Percentiles rank a stretch among this genome's conserved stretches.
Conservation (phyloP, 108 stramenopile genomes). For the Pseudonitzschia multiseries region DNA sequence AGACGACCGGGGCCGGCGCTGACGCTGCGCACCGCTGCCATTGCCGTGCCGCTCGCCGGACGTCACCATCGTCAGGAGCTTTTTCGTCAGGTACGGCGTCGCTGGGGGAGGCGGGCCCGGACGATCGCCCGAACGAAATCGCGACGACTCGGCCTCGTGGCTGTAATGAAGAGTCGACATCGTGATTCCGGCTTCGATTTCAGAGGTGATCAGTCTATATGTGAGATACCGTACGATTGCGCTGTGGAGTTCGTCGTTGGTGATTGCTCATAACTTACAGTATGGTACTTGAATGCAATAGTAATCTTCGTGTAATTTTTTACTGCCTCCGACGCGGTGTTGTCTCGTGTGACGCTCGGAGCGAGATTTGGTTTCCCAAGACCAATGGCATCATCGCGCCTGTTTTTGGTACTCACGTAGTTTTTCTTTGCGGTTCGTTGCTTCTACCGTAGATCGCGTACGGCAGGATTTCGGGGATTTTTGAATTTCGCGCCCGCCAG, state of each 20-base stretch:
- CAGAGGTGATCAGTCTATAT: not conserved
- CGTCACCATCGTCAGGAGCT: slow-evolving; percentile 11
- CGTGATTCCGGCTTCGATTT: not conserved
- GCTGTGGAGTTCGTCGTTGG: too few species aligned
- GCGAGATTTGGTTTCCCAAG: too few species aligned
- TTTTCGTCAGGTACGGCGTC: slow-evolving; percentile 4
- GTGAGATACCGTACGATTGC: too few species aligned
- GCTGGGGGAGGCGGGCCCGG: slow-evolving; percentile 2
- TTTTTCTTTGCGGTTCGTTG: not conserved
- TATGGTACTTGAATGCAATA: too few species aligned
- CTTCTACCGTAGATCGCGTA: not conserved
- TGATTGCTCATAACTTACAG: too few species aligned
- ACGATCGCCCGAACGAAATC: not conserved
- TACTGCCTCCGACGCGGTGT: too few species aligned
- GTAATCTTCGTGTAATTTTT: too few species aligned
- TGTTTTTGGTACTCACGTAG: not conserved
- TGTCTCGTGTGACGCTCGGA: too few species aligned
- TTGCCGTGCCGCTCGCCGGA: not conserved
- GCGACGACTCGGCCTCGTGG: not conserved
- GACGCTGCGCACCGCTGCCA: not conserved
- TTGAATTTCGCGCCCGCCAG: slow-evolving; percentile 16
- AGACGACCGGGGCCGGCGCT: not conserved
- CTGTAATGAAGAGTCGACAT: not conserved
- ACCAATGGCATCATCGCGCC: too few species aligned
- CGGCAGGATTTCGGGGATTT: not conserved